Base-by-base conservation (phyloP, 257 asterid genomes). In the Cynanchum wilfordii region DNA sequence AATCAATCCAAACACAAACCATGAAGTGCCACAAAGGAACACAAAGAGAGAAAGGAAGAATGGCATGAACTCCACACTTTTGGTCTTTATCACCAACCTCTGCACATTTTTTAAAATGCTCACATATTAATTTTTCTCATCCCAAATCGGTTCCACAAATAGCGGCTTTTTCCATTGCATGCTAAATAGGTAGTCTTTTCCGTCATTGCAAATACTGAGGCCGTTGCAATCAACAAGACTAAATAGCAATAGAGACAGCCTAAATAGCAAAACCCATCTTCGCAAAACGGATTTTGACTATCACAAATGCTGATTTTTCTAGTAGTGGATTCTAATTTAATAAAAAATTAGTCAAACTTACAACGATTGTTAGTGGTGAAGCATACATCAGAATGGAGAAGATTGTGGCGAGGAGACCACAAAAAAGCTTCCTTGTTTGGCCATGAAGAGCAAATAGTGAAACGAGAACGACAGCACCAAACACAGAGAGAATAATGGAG, bases 21-120 rank as follows among this genome's bases (percentile, higher is more conserved):
- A 93, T 27, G 89, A 87, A n/a, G 95, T 85, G 2, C 92, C 96
- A 72, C 91, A 84, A 55, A 93, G 40, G 90, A 93, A 93, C 25
- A 84, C 90, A 69, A 87, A 89, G 75, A 89, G 68, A 0, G 97
- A 89, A 76, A 86, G 57, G 87, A 85, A 84, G 82, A 88, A 93
- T 40, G 98, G 97, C 96, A 90, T 93, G 85, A 85, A 90, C 70
- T 90, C 95, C 78, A 89, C 96, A 65, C 97, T 89, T 75, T 87
- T 93, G 33, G 97, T 89, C 79, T 82, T 87, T 85, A 86, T 86
- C 79, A 93, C 96, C 83, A 89, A 25, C 72, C 90, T 88, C 98
- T 90, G 89, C 86, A 80, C 86, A 80, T 0, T 76, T 62, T 33
- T 7, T 10, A 76, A 42, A 42, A 7, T 20, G 12, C 69, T 12